Percentiles rank a stretch among this genome's conserved stretches.
Evolutionary conservation across 768 basidiomycete genomes (phyloP).

Genomic region (Mrakia frigida): DNA sequence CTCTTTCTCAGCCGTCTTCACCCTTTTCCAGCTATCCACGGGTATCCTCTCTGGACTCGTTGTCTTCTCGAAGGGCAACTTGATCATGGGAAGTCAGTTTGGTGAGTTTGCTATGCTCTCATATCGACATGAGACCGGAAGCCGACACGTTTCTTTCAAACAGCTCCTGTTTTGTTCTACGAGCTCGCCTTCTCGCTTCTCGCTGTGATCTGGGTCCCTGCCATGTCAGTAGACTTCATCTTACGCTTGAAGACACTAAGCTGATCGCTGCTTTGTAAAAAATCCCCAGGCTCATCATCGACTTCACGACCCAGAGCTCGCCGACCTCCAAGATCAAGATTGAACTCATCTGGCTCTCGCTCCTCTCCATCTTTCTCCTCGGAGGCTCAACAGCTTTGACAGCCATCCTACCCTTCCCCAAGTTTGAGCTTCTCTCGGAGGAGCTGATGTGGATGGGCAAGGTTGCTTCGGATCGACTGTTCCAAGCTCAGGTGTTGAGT

Average conservation of each 20-base stretch:
- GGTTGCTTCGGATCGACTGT: not conserved
- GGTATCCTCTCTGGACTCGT: not conserved
- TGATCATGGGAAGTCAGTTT: constrained; percentile 9
- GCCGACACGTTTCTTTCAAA: not conserved
- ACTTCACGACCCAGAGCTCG: not conserved
- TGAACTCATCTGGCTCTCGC: constrained; percentile 1
- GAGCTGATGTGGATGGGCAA: constrained; percentile 4
- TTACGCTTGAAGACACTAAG: too few species aligned
- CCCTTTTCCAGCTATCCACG: not conserved
- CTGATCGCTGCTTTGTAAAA: too few species aligned
- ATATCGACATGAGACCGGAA: not conserved
- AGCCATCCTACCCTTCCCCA: not conserved
- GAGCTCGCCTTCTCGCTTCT: not conserved
- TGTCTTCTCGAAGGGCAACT: not conserved
- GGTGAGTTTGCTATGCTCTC: not conserved
- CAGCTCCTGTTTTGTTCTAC: not conserved
- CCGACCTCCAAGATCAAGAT: constrained; percentile 1
- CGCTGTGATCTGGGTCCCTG: not conserved
- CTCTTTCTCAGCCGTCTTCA: not conserved
- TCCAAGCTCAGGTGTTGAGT: not conserved
- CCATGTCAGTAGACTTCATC: not conserved
- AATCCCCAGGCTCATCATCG: not conserved
- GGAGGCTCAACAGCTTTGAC: not conserved
- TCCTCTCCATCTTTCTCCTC: not conserved
- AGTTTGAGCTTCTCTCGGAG: not conserved